These are phyloP conservation scores for Cutaneotrichosporon sp. DNA, from an alignment of 1,284 basidiomycete genomes.

Conservation along the genomic window DNA sequence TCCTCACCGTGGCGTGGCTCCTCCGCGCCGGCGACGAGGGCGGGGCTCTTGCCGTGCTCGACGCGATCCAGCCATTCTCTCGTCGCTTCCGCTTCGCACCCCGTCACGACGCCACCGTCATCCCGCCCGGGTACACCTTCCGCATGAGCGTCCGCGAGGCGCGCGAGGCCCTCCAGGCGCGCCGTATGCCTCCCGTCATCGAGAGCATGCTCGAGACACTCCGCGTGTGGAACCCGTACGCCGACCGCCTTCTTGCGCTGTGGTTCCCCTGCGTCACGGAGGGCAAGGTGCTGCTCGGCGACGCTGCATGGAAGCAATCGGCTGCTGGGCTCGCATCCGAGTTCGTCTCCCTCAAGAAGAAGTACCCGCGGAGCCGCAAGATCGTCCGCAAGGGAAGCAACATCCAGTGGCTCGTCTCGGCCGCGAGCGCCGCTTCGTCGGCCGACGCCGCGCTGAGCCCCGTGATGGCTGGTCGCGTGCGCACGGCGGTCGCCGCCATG, in stretches of 20 bases:
- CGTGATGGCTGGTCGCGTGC: slow-evolving; percentile 7
- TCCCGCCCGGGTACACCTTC: slow-evolving; percentile 4
- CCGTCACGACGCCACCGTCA: background rate
- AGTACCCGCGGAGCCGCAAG: background rate
- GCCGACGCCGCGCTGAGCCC: background rate
- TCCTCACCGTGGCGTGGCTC: slow-evolving; percentile 12
- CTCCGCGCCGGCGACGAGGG: slow-evolving; percentile 3
- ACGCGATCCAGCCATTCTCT: slow-evolving; percentile 10
- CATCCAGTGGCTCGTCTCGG: slow-evolving; percentile 9
- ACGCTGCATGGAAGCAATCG: background rate
- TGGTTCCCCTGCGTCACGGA: slow-evolving; percentile 8
- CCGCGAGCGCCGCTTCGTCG: background rate
- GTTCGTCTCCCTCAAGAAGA: slow-evolving; percentile 1
- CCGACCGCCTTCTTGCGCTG: slow-evolving; percentile 9
- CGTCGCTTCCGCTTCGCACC: slow-evolving; percentile 14
- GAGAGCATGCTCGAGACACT: slow-evolving; percentile 8
- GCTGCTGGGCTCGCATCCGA: background rate
- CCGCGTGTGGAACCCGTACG: slow-evolving; percentile 13
- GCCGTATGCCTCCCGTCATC: background rate
- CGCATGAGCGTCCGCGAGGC: slow-evolving; percentile 4
- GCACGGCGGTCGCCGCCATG: slow-evolving; percentile 5
- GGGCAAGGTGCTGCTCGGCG: background rate
- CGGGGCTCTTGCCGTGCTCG: slow-evolving; percentile 2
- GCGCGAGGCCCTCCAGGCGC: background rate
- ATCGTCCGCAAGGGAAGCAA: slow-evolving; percentile 2